Evolutionary conservation across 495 filamentous ascomycete genomes (phyloP).

Genomic region (Aspergillus bertholletiae): DNA sequence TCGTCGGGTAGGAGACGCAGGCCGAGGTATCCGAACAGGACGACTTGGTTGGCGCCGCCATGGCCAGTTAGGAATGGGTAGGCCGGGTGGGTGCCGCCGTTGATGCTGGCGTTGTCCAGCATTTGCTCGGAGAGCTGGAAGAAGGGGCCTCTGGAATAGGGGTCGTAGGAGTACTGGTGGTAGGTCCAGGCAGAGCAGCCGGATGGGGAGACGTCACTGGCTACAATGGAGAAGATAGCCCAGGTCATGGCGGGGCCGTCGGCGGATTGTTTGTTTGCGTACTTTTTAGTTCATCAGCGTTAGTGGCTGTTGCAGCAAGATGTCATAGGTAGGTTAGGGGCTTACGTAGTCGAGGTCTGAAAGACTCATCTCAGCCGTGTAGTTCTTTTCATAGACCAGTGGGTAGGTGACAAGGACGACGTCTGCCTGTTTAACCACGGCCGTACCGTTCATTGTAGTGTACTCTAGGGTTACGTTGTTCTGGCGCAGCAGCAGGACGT

Average conservation of each 20-base stretch:
- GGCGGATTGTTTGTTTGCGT: constrained; percentile 59
- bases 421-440: constrained; percentile 64
- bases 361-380: constrained; percentile 47
- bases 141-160: constrained; percentile 48
- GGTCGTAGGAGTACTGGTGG: constrained; percentile 56
- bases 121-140: constrained; percentile 66
- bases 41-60: constrained; percentile 61
- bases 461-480: constrained; percentile 72
- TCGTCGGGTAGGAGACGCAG: constrained; percentile 52
- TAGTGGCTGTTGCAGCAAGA: background rate
- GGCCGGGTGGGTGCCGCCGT: constrained; percentile 65
- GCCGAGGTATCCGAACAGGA: constrained; percentile 59
- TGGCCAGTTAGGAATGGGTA: constrained; percentile 67
- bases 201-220: constrained; percentile 53
- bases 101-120: constrained; percentile 57
- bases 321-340: background rate
- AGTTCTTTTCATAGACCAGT: constrained; percentile 51
- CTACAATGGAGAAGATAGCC: constrained; percentile 60
- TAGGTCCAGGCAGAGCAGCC: constrained; percentile 65
- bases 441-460: constrained; percentile 58
- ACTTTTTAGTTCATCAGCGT: constrained; percentile 26
- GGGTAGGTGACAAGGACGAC: constrained; percentile 59
- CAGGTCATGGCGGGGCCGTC: constrained; percentile 67
- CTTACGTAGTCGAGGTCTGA: constrained; percentile 56
- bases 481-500: constrained; percentile 50